Conservation (phyloP, 116 monocot species). For the Dioscorea cayenensis region DNA sequence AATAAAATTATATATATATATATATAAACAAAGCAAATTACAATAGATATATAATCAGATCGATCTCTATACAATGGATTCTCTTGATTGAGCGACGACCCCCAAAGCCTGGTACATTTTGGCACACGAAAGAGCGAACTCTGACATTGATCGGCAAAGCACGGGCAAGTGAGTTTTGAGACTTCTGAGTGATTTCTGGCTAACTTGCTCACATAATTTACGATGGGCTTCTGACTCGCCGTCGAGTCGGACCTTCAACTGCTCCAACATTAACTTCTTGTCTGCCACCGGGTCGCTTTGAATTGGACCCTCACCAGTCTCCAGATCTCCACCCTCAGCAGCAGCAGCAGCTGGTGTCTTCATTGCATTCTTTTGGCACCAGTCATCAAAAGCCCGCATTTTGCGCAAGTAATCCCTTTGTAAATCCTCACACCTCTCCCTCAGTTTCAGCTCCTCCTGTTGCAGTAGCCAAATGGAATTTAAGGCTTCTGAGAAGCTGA, state of each 20-base stretch:
- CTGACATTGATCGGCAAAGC: constrained; percentile 66
- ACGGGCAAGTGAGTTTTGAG: constrained; percentile 79
- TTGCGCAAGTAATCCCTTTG: constrained; percentile 44
- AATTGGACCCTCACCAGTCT: constrained; percentile 19
- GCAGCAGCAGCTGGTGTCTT: constrained; percentile 13
- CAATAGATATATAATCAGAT: not conserved
- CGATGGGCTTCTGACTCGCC: constrained; percentile 46
- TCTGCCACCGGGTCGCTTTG: constrained; percentile 47
- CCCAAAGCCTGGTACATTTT: constrained; percentile 56
- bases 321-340: constrained; percentile 8
- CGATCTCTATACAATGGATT: not conserved
- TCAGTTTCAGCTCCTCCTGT: constrained; percentile 51
- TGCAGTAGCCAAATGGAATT: constrained; percentile 33
- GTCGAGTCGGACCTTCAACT: constrained; percentile 47
- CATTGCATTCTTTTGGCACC: constrained; percentile 45
- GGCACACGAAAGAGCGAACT: constrained; percentile 47
- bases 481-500: constrained; percentile 39
- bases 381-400: constrained; percentile 56
- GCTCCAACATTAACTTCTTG: constrained; percentile 48
- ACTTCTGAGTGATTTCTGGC: constrained; percentile 65
- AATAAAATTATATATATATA: no score
- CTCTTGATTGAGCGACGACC: constrained; percentile 13
- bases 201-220: constrained; percentile 56
- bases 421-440: constrained; percentile 40
- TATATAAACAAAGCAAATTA: no score